Evolutionary conservation across 148 eudicot species (phyloP).

Genomic region (Vaccinium myrtillus): DNA sequence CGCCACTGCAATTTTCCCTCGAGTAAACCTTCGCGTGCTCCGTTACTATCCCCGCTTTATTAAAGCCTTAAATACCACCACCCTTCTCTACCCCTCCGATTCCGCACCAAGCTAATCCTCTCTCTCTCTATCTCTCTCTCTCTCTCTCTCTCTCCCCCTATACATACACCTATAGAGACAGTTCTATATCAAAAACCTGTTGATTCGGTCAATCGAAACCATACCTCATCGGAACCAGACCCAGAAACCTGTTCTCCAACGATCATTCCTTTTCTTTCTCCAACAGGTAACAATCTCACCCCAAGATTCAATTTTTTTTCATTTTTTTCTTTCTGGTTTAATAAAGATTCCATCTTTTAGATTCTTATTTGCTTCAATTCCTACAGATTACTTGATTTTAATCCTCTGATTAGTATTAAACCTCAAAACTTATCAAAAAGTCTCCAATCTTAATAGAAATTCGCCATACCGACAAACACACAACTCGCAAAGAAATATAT

Average conservation of each 20-base stretch:
- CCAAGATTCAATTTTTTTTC: background rate
- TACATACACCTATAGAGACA: background rate
- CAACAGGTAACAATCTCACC: background rate
- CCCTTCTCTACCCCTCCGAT: conserved; percentile 8
- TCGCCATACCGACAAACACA: background rate
- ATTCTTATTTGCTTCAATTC: background rate
- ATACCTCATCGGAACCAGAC: background rate
- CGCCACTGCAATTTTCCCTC: background rate
- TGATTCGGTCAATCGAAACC: background rate
- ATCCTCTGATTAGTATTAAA: background rate
- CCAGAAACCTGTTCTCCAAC: background rate
- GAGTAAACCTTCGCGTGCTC: background rate
- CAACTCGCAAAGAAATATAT: background rate
- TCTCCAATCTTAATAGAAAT: background rate
- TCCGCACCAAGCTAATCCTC: background rate
- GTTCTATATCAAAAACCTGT: background rate
- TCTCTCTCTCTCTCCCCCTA: conserved; percentile 7
- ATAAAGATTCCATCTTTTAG: background rate
- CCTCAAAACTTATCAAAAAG: background rate
- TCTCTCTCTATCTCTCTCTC: conserved; percentile 16
- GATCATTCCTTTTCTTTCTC: background rate
- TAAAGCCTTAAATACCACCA: background rate
- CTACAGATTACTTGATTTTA: background rate
- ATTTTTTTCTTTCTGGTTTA: too few relatives aligned
- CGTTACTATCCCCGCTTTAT: background rate